Evolutionary conservation across 2,329 filamentous ascomycete genomes (phyloP).

Genomic region (Penicillium hesseltinei): DNA sequence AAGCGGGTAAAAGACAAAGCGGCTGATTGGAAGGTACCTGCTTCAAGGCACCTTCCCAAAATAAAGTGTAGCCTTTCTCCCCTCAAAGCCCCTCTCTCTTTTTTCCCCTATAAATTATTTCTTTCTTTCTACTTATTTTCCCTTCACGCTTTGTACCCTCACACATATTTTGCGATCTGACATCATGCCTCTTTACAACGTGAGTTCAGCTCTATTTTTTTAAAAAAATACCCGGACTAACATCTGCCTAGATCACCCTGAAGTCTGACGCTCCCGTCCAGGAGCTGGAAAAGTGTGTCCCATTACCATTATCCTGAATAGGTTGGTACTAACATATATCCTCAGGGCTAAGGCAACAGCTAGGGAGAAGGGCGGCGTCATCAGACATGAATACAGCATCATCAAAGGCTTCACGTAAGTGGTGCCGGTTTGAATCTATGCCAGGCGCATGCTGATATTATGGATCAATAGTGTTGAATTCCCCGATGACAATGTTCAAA

Average conservation of each 20-base stretch:
- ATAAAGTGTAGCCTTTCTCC: background rate
- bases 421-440: background rate
- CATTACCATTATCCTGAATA: background rate
- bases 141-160: background rate
- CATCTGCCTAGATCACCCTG: conserved; percentile 67
- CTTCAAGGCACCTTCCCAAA: conserved; percentile 3
- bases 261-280: conserved; percentile 66
- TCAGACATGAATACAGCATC: conserved; percentile 77
- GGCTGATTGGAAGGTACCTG: conserved; percentile 7
- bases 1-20: background rate
- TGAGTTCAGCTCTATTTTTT: conserved; percentile 17
- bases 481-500: conserved; percentile 63
- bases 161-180: background rate
- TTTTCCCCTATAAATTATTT: background rate
- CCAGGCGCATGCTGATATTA: background rate
- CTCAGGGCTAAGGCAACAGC: conserved; percentile 73
- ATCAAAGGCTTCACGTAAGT: conserved; percentile 93
- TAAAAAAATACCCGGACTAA: background rate
- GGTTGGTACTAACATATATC: conserved; percentile 12
- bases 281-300: conserved; percentile 65
- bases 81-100: background rate
- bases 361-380: conserved; percentile 73
- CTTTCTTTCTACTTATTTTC: background rate
- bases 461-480: conserved; percentile 64
- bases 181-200: conserved; percentile 43